Evolutionary conservation across 2,329 filamentous ascomycete genomes (phyloP).

Genomic region (Neofusicoccum umdonicola): DNA sequence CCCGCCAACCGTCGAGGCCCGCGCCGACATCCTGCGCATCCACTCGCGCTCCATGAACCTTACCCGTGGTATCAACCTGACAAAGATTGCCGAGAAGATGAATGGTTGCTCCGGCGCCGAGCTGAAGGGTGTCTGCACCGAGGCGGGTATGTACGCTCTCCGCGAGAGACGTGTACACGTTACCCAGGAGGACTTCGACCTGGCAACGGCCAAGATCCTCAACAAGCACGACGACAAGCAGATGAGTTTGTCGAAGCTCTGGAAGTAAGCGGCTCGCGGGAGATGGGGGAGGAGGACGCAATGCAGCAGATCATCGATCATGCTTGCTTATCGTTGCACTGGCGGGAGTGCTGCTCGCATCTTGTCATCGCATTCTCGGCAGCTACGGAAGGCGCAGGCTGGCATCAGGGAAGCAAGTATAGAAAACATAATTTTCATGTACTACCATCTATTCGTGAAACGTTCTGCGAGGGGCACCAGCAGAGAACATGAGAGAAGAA

Average conservation of each 20-base stretch:
- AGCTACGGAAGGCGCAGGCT: background rate
- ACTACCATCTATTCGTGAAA: slow-evolving; percentile 1
- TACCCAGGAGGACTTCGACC: slow-evolving; percentile 97
- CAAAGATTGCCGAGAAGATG: slow-evolving; percentile 99
- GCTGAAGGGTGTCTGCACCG: slow-evolving; percentile 97
- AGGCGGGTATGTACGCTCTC: slow-evolving; percentile 97
- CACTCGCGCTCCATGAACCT: slow-evolving; percentile 98
- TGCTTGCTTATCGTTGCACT: background rate
- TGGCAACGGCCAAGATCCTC: slow-evolving; percentile 97
- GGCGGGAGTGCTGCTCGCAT: background rate
- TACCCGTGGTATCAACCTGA: slow-evolving; percentile 94
- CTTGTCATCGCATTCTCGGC: background rate
- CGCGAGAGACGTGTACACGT: slow-evolving; percentile 95
- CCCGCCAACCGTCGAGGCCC: slow-evolving; percentile 90
- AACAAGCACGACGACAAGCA: slow-evolving; percentile 99
- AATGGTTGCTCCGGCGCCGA: slow-evolving; percentile 97
- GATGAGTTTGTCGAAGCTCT: slow-evolving; percentile 83
- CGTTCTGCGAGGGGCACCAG: background rate
- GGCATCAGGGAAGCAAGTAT: background rate
- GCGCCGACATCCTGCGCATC: slow-evolving; percentile 96
- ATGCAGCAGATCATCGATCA: background rate
- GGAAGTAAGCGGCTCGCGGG: slow-evolving; percentile 56
- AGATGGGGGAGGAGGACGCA: background rate
- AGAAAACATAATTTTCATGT: background rate
- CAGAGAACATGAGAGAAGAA: background rate